Conservation (phyloP, 441 rosid species). For the Gossypium gossypioides region DNA sequence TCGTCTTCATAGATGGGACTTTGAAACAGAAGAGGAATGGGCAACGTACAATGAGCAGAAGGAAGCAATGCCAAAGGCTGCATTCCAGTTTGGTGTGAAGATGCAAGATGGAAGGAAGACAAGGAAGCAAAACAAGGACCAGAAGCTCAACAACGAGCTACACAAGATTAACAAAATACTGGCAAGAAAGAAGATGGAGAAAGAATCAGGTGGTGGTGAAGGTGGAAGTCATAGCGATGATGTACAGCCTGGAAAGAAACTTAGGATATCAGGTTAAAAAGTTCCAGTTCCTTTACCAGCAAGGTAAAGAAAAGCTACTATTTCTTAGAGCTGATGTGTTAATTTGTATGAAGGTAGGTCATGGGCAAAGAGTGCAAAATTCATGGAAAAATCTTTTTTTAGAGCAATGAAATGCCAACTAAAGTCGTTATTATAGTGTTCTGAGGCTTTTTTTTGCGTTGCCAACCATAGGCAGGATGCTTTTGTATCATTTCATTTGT, state of each 20-base stretch:
- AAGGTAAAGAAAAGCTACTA: not conserved
- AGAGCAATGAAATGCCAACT: not conserved
- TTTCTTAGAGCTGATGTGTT: not conserved
- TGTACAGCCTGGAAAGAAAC: constrained; percentile 54
- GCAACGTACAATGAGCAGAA: constrained; percentile 90
- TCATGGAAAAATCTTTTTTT: too few species aligned
- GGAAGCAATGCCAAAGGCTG: constrained; percentile 98
- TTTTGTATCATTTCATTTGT: not conserved
- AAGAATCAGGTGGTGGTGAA: constrained; percentile 45
- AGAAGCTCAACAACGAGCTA: constrained; percentile 77
- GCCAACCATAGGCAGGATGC: not conserved
- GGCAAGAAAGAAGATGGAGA: constrained; percentile 75
- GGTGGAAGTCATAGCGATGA: constrained; percentile 47
- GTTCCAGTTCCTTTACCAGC: not conserved
- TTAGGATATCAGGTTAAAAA: constrained; percentile 25
- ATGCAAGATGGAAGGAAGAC: constrained; percentile 98
- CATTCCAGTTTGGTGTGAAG: constrained; percentile 93
- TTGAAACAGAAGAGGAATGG: constrained; percentile 93
- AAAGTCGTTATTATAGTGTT: too few species aligned
- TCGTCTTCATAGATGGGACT: constrained; percentile 90
- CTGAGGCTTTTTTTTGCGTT: not conserved
- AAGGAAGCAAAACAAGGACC: constrained; percentile 85
- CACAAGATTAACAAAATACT: constrained; percentile 82
- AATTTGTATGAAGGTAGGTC: not conserved
- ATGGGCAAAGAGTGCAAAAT: not conserved